phyloP scores from a whole-genome alignment of 1,284 basidiomycete species.

The Jaminaea rosea region DNA sequence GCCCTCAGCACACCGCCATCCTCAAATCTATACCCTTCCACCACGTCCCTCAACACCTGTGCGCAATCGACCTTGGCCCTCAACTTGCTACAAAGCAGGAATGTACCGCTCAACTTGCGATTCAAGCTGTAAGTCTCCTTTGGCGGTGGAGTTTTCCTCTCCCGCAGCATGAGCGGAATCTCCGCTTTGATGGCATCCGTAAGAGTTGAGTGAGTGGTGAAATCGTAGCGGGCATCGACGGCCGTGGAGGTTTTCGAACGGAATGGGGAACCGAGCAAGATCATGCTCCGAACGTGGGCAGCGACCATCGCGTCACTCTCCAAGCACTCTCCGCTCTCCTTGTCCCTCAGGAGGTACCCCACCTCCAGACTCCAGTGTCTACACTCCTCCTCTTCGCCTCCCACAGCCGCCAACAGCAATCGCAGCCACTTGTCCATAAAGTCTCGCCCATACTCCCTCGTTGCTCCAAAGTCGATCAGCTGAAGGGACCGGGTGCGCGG shows the following conservation, averaged over 20 bases:
- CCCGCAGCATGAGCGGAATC: conserved; percentile 83
- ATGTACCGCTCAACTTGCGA: conserved; percentile 85
- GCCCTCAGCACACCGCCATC: conserved; percentile 6
- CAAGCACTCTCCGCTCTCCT: too few species aligned
- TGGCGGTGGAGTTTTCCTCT: conserved; percentile 84
- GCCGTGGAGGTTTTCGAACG: conserved; percentile 53
- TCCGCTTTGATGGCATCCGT: conserved; percentile 65
- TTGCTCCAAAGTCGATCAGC: conserved; percentile 93
- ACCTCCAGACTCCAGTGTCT: conserved; percentile 66
- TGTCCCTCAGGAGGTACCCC: conserved; percentile 80
- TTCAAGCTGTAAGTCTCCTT: conserved; percentile 91
- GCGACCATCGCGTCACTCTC: conserved; percentile 83
- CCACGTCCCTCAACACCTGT: conserved; percentile 49
- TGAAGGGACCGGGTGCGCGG: conserved; percentile 55
- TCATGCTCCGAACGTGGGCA: conserved; percentile 78
- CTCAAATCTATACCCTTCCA: conserved; percentile 8
- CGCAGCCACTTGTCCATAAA: conserved; percentile 85
- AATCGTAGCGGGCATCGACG: too few species aligned
- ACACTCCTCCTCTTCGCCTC: conserved; percentile 63
- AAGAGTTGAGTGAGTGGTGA: conserved; percentile 60
- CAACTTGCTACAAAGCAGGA: conserved; percentile 77
- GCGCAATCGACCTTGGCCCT: conserved; percentile 67
- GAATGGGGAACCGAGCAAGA: conserved; percentile 68
- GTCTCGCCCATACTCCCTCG: conserved; percentile 69
- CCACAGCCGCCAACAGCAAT: conserved; percentile 68